Evolutionary conservation across 257 asterid genomes (phyloP).

Genomic region (Rubia yunnanensis): DNA sequence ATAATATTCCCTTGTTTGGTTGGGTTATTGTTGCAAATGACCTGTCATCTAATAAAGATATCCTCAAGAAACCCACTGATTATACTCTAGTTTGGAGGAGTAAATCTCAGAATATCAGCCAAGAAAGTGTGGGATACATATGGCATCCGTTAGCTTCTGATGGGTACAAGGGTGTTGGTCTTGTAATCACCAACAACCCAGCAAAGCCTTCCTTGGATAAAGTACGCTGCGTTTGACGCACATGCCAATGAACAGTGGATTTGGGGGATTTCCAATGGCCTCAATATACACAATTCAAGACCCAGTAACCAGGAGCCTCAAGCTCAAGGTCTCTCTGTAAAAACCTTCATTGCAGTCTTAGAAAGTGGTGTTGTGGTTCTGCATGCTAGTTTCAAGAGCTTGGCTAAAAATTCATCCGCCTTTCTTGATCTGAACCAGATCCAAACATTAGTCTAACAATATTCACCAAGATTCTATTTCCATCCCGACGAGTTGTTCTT

Average conservation of each 20-base stretch:
- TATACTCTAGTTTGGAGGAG: too few species aligned
- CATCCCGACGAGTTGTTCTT: conserved; percentile 21
- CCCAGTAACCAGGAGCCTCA: conserved; percentile 11
- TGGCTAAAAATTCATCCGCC: conserved; percentile 16
- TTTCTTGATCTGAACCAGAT: conserved; percentile 27
- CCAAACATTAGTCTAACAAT: too few species aligned
- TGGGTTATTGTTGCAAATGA: conserved; percentile 23
- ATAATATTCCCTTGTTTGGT: conserved; percentile 24
- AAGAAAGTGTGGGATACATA: too few species aligned
- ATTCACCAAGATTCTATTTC: too few species aligned
- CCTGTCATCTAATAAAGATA: not conserved
- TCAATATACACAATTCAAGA: too few species aligned
- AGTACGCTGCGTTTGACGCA: too few species aligned
- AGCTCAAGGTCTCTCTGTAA: conserved; percentile 12
- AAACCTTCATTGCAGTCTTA: conserved; percentile 5
- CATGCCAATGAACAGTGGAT: too few species aligned
- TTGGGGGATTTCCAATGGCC: too few species aligned
- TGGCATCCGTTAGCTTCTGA: too few species aligned
- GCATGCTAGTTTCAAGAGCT: conserved; percentile 19
- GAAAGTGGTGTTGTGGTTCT: not conserved
- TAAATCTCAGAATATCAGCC: too few species aligned
- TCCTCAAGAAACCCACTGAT: conserved; percentile 4
- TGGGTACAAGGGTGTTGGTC: too few species aligned
- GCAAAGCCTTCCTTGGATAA: too few species aligned
- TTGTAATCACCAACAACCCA: conserved; percentile 6